These are phyloP conservation scores for Aethionema arabicum DNA, from an alignment of 345 rosid genomes.

Conservation along the genomic window DNA sequence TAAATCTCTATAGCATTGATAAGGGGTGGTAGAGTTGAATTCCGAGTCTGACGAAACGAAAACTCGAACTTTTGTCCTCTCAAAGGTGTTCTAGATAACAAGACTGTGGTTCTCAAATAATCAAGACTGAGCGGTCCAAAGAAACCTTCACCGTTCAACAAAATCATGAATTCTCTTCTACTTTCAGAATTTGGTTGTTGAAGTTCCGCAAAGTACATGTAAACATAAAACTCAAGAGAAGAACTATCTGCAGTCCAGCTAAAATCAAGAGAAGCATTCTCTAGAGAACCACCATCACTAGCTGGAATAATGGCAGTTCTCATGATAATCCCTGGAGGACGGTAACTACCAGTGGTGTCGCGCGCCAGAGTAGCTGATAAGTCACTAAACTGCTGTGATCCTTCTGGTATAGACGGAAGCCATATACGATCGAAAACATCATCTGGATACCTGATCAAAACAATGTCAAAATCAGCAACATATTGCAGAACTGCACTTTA, in stretches of 20 bases:
- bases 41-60: slow-evolving; percentile 21
- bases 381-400: slow-evolving; percentile 10
- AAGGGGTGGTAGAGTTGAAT: slow-evolving; percentile 42
- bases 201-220: slow-evolving; percentile 39
- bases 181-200: slow-evolving; percentile 25
- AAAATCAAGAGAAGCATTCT: slow-evolving; percentile 31
- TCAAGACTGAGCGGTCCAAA: slow-evolving; percentile 1
- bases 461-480: not conserved
- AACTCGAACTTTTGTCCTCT: slow-evolving; percentile 1
- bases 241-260: slow-evolving; percentile 29
- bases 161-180: slow-evolving; percentile 31
- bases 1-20: slow-evolving; percentile 46
- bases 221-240: slow-evolving; percentile 39
- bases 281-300: slow-evolving; percentile 28
- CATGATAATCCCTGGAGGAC: slow-evolving; percentile 41
- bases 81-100: slow-evolving; percentile 1
- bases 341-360: not conserved
- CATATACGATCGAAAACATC: slow-evolving; percentile 50
- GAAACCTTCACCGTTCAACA: slow-evolving; percentile 13
- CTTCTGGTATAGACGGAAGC: slow-evolving; percentile 13
- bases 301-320: slow-evolving; percentile 40
- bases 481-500: not conserved
- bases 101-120: slow-evolving; percentile 6
- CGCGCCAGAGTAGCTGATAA: slow-evolving; percentile 8
- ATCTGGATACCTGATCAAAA: slow-evolving; percentile 35